Evolutionary conservation across 352 stramenopile species (phyloP).

Genomic region (Globisporangium splendens): DNA sequence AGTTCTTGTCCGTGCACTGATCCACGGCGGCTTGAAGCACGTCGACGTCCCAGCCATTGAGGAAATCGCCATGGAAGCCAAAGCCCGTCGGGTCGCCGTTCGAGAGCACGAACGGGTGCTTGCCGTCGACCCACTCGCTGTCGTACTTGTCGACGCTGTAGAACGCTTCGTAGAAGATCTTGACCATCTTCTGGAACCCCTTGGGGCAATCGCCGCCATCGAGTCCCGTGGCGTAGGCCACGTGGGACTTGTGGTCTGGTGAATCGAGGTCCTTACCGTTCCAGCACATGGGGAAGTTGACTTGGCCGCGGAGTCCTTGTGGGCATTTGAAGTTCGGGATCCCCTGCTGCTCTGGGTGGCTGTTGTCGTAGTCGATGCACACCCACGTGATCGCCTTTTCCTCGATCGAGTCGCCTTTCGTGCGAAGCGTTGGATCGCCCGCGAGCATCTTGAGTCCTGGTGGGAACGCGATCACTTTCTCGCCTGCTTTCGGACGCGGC

Average conservation of each 20-base stretch:
- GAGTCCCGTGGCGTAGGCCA: slow-evolving; percentile 39
- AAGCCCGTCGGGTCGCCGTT: slow-evolving; percentile 46
- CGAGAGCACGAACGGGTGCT: slow-evolving; percentile 48
- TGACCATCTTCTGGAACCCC: slow-evolving; percentile 52
- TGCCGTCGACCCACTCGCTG: slow-evolving; percentile 37
- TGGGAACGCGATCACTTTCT: slow-evolving; percentile 43
- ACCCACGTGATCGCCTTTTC: slow-evolving; percentile 42
- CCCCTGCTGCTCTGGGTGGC: slow-evolving; percentile 33
- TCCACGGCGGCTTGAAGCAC: slow-evolving; percentile 41
- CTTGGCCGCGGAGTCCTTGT: slow-evolving; percentile 38
- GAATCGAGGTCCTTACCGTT: slow-evolving; percentile 44
- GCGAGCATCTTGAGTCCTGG: slow-evolving; percentile 46
- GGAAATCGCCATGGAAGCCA: slow-evolving; percentile 51
- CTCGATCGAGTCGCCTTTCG: slow-evolving; percentile 30
- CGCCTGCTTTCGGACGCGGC: slow-evolving; percentile 22
- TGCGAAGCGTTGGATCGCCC: slow-evolving; percentile 31
- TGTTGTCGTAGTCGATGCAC: slow-evolving; percentile 44
- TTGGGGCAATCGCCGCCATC: slow-evolving; percentile 35
- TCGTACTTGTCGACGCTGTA: slow-evolving; percentile 48
- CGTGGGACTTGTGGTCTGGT: slow-evolving; percentile 43
- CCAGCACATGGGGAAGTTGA: slow-evolving; percentile 62
- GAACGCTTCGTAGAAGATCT: slow-evolving; percentile 58
- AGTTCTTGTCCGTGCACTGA: slow-evolving; percentile 42
- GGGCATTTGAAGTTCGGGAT: slow-evolving; percentile 45
- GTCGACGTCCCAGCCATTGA: slow-evolving; percentile 43